Conservation (phyloP, 2,329 filamentous ascomycete genomes). For the Ceratocystis smalleyi region DNA sequence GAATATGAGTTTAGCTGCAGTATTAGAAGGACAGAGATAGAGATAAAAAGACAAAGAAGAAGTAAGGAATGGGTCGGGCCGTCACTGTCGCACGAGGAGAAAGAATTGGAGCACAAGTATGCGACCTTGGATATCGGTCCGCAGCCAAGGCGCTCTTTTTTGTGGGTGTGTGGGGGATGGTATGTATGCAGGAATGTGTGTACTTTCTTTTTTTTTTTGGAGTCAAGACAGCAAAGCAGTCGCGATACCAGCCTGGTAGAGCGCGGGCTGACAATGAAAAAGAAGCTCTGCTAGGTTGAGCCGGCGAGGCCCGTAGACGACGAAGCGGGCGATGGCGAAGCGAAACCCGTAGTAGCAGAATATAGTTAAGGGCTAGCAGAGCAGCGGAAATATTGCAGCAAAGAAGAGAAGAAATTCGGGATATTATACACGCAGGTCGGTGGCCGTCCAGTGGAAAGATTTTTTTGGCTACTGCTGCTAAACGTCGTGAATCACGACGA, state of each 20-base stretch:
- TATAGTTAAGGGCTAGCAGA: neutral
- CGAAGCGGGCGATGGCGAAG: neutral
- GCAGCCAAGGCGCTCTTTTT: neutral
- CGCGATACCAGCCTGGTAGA: conserved; percentile 6
- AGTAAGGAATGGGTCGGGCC: neutral
- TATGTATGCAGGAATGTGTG: neutral
- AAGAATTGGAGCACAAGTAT: neutral
- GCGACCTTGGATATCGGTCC: neutral
- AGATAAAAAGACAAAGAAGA: neutral
- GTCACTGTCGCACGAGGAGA: neutral
- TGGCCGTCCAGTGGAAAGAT: too few relatives aligned
- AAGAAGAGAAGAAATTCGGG: neutral
- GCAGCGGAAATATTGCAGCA: neutral
- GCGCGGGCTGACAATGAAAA: neutral
- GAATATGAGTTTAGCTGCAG: neutral
- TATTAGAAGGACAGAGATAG: neutral
- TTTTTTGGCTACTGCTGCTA: neutral
- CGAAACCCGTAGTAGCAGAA: neutral
- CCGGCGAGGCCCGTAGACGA: neutral
- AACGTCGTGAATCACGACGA: neutral
- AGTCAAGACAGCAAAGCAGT: neutral
- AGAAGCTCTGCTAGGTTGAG: neutral
- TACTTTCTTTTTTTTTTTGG: neutral
- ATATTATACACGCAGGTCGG: too few relatives aligned
- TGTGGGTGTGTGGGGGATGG: neutral